These are phyloP conservation scores for Veloporphyrellus conicus DNA, from an alignment of 1,284 basidiomycete species.

Conservation along the genomic window DNA sequence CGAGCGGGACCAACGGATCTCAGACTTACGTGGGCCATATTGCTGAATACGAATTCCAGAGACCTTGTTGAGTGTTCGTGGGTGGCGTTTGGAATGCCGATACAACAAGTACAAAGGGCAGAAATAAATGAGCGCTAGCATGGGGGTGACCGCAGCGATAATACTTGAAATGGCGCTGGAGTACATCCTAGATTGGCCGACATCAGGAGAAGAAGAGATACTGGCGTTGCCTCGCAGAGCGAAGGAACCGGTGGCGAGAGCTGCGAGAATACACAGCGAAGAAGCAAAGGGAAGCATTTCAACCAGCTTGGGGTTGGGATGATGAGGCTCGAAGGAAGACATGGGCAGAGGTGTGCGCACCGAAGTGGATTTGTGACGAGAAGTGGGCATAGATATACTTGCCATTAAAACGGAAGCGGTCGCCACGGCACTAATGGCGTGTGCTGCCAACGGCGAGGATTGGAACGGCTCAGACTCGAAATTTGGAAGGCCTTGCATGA, in stretches of 20 bases:
- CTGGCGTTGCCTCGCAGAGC: constrained; percentile 24
- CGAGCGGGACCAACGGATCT: neutral
- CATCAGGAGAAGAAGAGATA: constrained; percentile 21
- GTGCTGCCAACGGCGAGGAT: constrained; percentile 29
- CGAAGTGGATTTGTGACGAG: constrained; percentile 29
- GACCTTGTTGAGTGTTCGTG: constrained; percentile 46
- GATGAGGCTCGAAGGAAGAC: constrained; percentile 14
- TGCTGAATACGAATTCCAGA: constrained; percentile 43
- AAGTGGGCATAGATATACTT: constrained; percentile 29
- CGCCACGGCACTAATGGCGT: constrained; percentile 31
- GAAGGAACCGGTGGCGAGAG: constrained; percentile 33
- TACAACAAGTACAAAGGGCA: constrained; percentile 46
- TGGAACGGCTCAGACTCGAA: constrained; percentile 28
- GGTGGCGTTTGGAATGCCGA: constrained; percentile 41
- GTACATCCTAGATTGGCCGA: constrained; percentile 32
- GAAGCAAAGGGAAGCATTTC: constrained; percentile 37
- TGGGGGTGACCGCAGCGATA: constrained; percentile 43
- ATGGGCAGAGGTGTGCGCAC: constrained; percentile 24
- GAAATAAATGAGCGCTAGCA: constrained; percentile 47
- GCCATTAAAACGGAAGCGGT: constrained; percentile 33
- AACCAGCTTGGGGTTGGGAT: constrained; percentile 29
- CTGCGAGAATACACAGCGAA: constrained; percentile 32
- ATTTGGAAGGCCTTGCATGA: constrained; percentile 33
- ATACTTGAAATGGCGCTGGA: constrained; percentile 41
- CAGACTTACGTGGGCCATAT: constrained; percentile 48